These are phyloP conservation scores for Actinomucor elegans DNA, from an alignment of 371 early-diverging fungal genomes.

Conservation along the genomic window DNA sequence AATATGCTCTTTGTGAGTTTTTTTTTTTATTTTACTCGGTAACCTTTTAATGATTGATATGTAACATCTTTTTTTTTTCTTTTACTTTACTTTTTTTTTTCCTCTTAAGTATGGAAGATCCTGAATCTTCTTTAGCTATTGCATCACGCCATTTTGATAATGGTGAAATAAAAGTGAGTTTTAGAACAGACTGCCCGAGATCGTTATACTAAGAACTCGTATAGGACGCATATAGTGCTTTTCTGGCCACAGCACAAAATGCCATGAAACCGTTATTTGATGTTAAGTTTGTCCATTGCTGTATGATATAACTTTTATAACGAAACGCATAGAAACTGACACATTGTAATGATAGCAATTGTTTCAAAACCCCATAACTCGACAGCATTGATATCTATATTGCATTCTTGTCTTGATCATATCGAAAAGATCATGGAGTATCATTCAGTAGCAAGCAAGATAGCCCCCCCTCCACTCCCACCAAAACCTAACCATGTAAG, in stretches of 20 bases:
- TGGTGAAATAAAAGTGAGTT: conserved; percentile 31
- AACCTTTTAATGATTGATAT: too few species aligned
- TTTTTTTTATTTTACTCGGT: too few species aligned
- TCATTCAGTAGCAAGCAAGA: conserved; percentile 15
- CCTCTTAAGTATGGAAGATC: conserved; percentile 26
- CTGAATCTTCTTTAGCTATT: conserved; percentile 19
- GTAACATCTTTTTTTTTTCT: too few species aligned
- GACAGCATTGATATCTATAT: conserved; percentile 10
- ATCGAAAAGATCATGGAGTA: conserved; percentile 24
- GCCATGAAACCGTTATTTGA: conserved; percentile 22
- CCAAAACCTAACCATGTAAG: conserved; percentile 22
- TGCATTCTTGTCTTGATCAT: conserved; percentile 24
- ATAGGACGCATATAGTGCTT: conserved; percentile 28
- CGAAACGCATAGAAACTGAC: background rate
- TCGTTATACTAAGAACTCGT: background rate
- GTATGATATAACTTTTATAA: conserved; percentile 9
- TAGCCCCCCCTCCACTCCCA: conserved; percentile 21
- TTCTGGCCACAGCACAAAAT: conserved; percentile 21
- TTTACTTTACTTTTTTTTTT: too few species aligned
- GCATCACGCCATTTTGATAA: conserved; percentile 23
- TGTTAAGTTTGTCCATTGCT: conserved; percentile 28
- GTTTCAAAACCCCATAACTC: conserved; percentile 25
- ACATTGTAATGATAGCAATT: conserved; percentile 15
- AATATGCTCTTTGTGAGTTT: too few species aligned
- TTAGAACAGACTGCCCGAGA: background rate